Evolutionary conservation across 192 early-diverging fungal genomes (phyloP).

Genomic region (Coemansia sp.): DNA sequence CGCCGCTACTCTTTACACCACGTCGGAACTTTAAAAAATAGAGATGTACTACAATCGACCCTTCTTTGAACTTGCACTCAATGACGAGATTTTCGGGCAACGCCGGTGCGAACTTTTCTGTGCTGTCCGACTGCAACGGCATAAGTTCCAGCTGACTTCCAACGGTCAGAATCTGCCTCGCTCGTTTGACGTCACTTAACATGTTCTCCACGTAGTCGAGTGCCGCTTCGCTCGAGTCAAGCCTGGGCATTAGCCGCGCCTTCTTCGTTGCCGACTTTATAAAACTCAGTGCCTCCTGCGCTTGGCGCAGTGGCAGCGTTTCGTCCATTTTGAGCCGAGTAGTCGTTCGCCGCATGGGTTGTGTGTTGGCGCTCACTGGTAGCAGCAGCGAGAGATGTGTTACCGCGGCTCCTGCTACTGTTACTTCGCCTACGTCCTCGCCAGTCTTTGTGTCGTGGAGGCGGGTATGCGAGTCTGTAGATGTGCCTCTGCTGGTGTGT

Average conservation of each 20-base stretch:
- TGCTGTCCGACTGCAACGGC: constrained; percentile 31
- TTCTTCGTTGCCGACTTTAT: constrained; percentile 23
- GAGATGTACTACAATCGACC: constrained; percentile 20
- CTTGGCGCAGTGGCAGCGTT: constrained; percentile 28
- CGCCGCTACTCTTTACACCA: constrained; percentile 28
- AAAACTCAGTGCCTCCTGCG: constrained; percentile 37
- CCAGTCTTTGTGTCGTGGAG: constrained; percentile 8
- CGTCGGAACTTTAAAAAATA: constrained; percentile 44
- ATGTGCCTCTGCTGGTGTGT: background rate
- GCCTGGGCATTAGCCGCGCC: background rate
- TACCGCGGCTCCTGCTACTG: constrained; percentile 24
- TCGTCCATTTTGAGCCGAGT: constrained; percentile 46
- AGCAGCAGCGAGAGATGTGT: constrained; percentile 41
- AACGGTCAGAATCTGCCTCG: constrained; percentile 13
- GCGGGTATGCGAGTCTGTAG: constrained; percentile 10
- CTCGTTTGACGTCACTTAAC: constrained; percentile 22
- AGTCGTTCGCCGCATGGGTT: constrained; percentile 19
- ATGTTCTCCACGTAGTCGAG: constrained; percentile 15
- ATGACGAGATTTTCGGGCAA: constrained; percentile 46
- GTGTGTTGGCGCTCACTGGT: constrained; percentile 14
- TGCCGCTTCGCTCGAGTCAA: constrained; percentile 26
- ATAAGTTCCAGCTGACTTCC: constrained; percentile 26
- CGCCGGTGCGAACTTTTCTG: constrained; percentile 48
- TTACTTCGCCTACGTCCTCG: constrained; percentile 25
- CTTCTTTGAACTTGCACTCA: constrained; percentile 31